Conservation (phyloP, 192 early-diverging fungal genomes). For the Coemansia sp. region DNA sequence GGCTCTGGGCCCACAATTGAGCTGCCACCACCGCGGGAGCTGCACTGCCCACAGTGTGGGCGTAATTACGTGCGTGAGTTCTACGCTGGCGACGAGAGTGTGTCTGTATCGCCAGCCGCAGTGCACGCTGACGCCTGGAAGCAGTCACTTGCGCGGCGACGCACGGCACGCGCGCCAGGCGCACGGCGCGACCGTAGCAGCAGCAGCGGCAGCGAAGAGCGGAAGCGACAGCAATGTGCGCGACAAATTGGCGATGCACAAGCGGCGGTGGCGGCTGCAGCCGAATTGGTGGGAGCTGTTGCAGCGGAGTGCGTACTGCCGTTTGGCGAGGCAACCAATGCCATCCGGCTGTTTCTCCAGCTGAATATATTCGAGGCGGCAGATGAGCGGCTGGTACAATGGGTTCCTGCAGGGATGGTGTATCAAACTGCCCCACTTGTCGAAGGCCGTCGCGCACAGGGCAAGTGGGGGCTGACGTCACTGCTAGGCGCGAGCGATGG, state of each 20-base stretch:
- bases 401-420: constrained; percentile 47
- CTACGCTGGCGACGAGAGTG: constrained; percentile 33
- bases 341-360: constrained; percentile 42
- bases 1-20: neutral
- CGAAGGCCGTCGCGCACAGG: neutral
- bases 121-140: constrained; percentile 8
- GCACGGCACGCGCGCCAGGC: constrained; percentile 8
- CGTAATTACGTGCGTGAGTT: constrained; percentile 51
- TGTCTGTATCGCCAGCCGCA: neutral
- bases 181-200: neutral
- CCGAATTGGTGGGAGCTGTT: constrained; percentile 1
- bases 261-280: neutral
- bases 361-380: constrained; percentile 44
- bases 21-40: constrained; percentile 10
- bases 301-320: constrained; percentile 15
- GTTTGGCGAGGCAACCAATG: constrained; percentile 38
- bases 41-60: constrained; percentile 37
- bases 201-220: neutral
- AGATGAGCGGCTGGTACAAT: constrained; percentile 44
- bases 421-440: constrained; percentile 27
- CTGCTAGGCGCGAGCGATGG: constrained; percentile 19
- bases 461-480: constrained; percentile 40
- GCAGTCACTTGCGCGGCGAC: constrained; percentile 14
- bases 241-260: constrained; percentile 8
- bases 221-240: neutral